Evolutionary conservation across 345 rosid genomes (phyloP).

Genomic region (Aquilaria yunnanensis): DNA sequence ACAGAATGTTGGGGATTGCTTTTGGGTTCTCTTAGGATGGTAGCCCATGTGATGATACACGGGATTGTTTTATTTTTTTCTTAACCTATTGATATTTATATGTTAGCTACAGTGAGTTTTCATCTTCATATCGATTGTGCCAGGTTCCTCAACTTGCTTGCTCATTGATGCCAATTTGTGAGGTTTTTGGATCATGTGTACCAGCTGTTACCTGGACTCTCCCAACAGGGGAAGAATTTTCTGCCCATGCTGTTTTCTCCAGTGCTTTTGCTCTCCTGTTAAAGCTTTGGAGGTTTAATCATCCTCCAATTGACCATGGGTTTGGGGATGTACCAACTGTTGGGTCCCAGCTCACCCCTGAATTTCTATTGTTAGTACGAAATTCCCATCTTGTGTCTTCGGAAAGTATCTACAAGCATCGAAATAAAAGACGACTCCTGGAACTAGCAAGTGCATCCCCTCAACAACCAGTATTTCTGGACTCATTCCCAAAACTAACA

Average conservation of each 20-base stretch:
- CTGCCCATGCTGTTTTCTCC: constrained; percentile 83
- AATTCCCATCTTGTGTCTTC: constrained; percentile 70
- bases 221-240: constrained; percentile 65
- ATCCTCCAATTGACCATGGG: constrained; percentile 86
- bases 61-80: too few species aligned
- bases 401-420: constrained; percentile 50
- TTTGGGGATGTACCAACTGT: constrained; percentile 89
- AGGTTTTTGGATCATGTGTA: constrained; percentile 81
- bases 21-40: background rate
- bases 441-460: constrained; percentile 53
- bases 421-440: constrained; percentile 50
- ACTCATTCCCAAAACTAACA: constrained; percentile 86
- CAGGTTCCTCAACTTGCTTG: constrained; percentile 95
- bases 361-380: constrained; percentile 79
- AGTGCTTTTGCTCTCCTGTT: constrained; percentile 89
- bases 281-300: constrained; percentile 93
- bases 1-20: background rate
- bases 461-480: constrained; percentile 66
- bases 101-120: background rate
- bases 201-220: constrained; percentile 75
- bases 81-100: too few species aligned
- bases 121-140: constrained; percentile 13
- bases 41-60: too few species aligned
- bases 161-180: constrained; percentile 91
- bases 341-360: constrained; percentile 79